Base-by-base conservation (phyloP, 768 basidiomycete species). In the Russula sp. region DNA sequence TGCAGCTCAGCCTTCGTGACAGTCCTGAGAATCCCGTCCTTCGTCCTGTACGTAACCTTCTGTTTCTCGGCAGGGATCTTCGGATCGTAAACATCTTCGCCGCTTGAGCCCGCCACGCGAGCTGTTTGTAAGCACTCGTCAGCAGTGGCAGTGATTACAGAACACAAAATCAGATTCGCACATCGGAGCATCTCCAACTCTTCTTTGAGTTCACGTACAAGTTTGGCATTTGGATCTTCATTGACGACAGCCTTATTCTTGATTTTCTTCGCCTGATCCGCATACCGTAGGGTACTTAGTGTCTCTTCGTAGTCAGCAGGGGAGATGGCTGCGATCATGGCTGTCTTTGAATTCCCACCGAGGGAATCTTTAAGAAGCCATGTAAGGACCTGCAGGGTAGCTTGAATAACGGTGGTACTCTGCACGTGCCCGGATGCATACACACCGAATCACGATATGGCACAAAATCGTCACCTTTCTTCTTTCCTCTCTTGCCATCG, bases 281-380 rank as follows among this genome's bases (percentile, higher is more conserved):
- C 97, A 76, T 99, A 98, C 6, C 97, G 90, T 63, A 99, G 79
- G 2, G 96, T 98, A 76, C 93, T 93, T 66, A 98, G 79, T 18
- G 96, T 98, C 76, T 98, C 96, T 69, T 98, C 96, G 72, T 98
- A 98, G 77, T 98, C 94, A 52, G 94, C 95, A n/a, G 94, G 95
- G 51, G 94, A 87, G 66, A 99, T 98, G 44, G 97, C 97, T 57
- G 97, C 97, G 69, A 99, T 98, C 97, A 99, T 98, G 5, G 96
- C 94, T 5, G 96, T 99, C 79, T 97, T 96, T 38, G 92, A 94
- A 77, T 96, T 96, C 7, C 92, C 97, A 24, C 97, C 97, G 58
- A 98, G 79, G 73, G 92, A 94, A 78, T 99, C 97, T 77, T 99
- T 99, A 69, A 99, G 79, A 30, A 99, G 80, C 97, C 97, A 99